phyloP scores from a whole-genome alignment of 352 stramenopile species.

The Phytophthora colocasiae region DNA sequence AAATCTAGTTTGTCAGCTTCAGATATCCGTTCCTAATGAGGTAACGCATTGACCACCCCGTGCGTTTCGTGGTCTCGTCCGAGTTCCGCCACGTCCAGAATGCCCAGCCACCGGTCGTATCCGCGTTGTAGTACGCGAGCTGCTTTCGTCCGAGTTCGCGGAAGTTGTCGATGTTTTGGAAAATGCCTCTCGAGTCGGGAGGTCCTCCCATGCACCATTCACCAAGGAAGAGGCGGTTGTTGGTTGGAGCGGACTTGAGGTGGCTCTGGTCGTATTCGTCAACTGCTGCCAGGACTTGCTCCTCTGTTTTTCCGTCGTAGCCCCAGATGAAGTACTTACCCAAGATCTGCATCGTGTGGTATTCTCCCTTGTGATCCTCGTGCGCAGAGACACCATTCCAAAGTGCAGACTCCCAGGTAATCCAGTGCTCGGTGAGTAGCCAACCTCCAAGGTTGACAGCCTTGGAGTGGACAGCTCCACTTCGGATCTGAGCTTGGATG shows the following conservation, averaged over 20 bases:
- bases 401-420: constrained; percentile 17
- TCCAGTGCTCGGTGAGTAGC: constrained; percentile 28
- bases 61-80: constrained; percentile 44
- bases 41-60: constrained; percentile 47
- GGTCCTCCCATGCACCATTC: constrained; percentile 61
- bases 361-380: constrained; percentile 7
- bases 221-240: constrained; percentile 45
- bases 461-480: constrained; percentile 11
- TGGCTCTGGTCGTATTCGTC: constrained; percentile 35
- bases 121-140: constrained; percentile 34
- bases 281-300: constrained; percentile 21
- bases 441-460: constrained; percentile 26
- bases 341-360: constrained; percentile 15
- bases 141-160: constrained; percentile 39
- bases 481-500: constrained; percentile 19
- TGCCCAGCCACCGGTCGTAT: constrained; percentile 39
- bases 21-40: constrained; percentile 37
- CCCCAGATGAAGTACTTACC: constrained; percentile 59
- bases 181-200: constrained; percentile 27
- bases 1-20: constrained; percentile 6
- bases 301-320: constrained; percentile 37
- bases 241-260: constrained; percentile 5
- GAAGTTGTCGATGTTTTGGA: constrained; percentile 40
- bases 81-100: constrained; percentile 65
- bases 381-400: constrained; percentile 4